A percentile compares a stretch with the other conserved stretches of the same genome.
These are phyloP conservation scores for Aspergillus sparsus DNA, from an alignment of 495 filamentous ascomycete species.

Conservation along the genomic window DNA sequence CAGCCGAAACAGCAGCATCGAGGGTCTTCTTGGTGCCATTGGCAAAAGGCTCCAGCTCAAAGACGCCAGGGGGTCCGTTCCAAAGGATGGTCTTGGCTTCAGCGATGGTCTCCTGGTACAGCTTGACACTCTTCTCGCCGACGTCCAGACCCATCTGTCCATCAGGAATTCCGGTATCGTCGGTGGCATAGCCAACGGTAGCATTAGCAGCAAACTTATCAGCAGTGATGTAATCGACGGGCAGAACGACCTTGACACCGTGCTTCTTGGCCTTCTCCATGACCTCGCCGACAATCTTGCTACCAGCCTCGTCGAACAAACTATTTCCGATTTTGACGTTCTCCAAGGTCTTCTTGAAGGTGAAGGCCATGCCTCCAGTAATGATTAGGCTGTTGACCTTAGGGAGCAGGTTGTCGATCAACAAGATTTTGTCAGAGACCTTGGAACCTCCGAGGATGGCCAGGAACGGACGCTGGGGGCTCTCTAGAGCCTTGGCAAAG, in stretches of 20 bases:
- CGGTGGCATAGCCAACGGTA: conserved; percentile 76
- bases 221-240: conserved; percentile 92
- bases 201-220: conserved; percentile 93
- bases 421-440: conserved; percentile 98
- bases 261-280: conserved; percentile 96
- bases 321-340: conserved; percentile 85
- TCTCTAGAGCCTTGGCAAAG: conserved; percentile 96
- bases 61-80: conserved; percentile 97
- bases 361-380: conserved; percentile 99
- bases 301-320: conserved; percentile 91
- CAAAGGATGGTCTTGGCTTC: conserved; percentile 96
- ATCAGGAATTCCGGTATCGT: conserved; percentile 87
- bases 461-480: conserved; percentile 91
- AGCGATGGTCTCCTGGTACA: conserved; percentile 81
- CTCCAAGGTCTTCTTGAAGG: conserved; percentile 98
- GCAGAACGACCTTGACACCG: conserved; percentile 90
- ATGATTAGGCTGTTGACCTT: conserved; percentile 97
- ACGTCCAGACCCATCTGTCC: conserved; percentile 98
- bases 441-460: conserved; percentile 98
- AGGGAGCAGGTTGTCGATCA: conserved; percentile 96
- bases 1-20: conserved; percentile 79
- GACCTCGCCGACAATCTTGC: conserved; percentile 86
- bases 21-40: conserved; percentile 87
- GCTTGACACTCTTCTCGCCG: conserved; percentile 80
- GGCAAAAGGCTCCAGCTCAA: conserved; percentile 94